Base-by-base conservation (phyloP, 1,139 yeast genomes). In the Candida glucosophila region DNA sequence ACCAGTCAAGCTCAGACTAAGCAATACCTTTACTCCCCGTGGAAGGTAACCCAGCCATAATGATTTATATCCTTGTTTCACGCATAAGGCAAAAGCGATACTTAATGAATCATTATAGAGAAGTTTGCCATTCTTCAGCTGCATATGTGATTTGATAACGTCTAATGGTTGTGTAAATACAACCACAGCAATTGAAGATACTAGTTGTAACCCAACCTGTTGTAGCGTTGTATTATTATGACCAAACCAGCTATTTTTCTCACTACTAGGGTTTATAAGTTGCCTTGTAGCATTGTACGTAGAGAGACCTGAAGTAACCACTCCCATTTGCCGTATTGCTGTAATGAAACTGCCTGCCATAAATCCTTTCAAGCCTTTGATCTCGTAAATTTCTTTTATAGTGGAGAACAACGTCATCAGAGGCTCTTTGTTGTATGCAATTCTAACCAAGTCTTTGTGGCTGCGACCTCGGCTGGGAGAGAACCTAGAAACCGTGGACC, bases 81-180 rank as follows among this genome's bases (percentile, higher is more conserved):
- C 56, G 39, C 80, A 78, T 5, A 83, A 65, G 37, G 74, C 60
- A 47, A 77, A 82, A 3, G 86, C 78, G 31, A 95, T 80, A 21
- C 76, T 61, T 37, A 85, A 54, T 6, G 85, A 64, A 47, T 82
- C 88, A 26, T 71, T 71, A 48, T 80, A 81, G 3, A 74, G 46
- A 17, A 64, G 52, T 33, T 70, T 62, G 8, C 77, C 78, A 45
- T 79, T 73, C 35, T 76, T 73, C 50, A 86, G 73, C 51, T 88
- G 96, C 73, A 86, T 74, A 46, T 95, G 73, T 1, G 95, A 75
- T 53, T 90, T 90, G 27, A 88, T 58, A 4, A 86, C 86, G 55
- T 90, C 98, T 12, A 90, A 58, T 0, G 98, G 98, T 52, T 88
- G 97, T 0, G 97, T 88, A 0, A 74, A 61, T 0, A 73, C 70